Percentiles rank a stretch among this genome's conserved stretches.
Evolutionary conservation across 2,329 filamentous ascomycete genomes (phyloP).

Genomic region (Herpotrichia juniperi): DNA sequence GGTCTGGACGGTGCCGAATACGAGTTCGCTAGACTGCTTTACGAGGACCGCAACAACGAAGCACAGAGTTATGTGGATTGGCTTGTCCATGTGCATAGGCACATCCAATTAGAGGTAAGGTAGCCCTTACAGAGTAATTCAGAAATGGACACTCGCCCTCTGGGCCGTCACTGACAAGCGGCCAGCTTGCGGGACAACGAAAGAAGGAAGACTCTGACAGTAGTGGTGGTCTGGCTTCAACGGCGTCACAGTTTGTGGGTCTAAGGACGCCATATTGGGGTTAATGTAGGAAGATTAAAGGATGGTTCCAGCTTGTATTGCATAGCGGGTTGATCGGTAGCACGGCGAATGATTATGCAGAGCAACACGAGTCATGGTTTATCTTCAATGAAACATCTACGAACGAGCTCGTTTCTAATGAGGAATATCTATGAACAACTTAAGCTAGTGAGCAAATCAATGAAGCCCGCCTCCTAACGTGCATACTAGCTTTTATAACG

Average conservation of each 20-base stretch:
- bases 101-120: constrained; percentile 80
- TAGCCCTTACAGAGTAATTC: neutral
- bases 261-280: constrained; percentile 49
- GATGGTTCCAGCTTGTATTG: constrained; percentile 20
- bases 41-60: constrained; percentile 97
- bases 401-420: too few species aligned
- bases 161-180: constrained; percentile 14
- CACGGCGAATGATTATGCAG: constrained; percentile 11
- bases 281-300: constrained; percentile 11
- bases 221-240: constrained; percentile 26
- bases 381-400: constrained; percentile 2
- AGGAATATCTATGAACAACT: too few species aligned
- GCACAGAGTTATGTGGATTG: constrained; percentile 98
- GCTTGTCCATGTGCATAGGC: constrained; percentile 92
- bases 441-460: too few species aligned
- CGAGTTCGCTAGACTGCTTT: constrained; percentile 88
- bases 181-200: constrained; percentile 66
- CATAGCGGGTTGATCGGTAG: constrained; percentile 29
- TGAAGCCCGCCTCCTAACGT: too few species aligned
- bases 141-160: neutral
- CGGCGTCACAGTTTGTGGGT: constrained; percentile 41
- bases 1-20: constrained; percentile 94
- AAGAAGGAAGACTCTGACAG: constrained; percentile 67
- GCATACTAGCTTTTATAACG: too few species aligned
- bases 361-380: constrained; percentile 12